Evolutionary conservation across 2,329 filamentous ascomycete species (phyloP), one percentile per base, ranked within the genome.

Genomic region (Phaeosphaeriaceae sp.): DNA sequence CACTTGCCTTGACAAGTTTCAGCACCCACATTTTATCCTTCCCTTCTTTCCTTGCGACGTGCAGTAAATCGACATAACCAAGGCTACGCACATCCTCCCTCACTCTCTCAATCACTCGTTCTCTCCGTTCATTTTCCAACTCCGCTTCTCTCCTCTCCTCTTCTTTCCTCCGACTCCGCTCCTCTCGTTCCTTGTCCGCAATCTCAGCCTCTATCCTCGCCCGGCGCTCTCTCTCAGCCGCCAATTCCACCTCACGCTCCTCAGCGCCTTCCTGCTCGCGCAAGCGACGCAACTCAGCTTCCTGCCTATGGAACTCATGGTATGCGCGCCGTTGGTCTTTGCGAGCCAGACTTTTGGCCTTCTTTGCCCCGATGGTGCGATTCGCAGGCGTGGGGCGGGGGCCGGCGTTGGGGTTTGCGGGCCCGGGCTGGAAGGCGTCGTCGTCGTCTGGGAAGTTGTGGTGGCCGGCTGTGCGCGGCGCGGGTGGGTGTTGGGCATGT

Each of bases 281-380:
- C 1, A 74, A 66, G 0, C 77, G 70, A 16, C 78, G 74, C 16
- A 75, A 68, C 35, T 80, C 78, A 4, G 76, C 77, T 65, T 80
- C 77, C 12, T 75, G 72, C 2, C 77, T 70, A 52, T 76, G 68
- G 56, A 81, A 81, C 55, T 81, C 79, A 59, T 81, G 73, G 60
- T 81, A 81, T 13, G 71, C 71, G 13, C 73, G 60, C 1, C 71
- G 67, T 50, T 75, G 71, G 49, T 81, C 77, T 46, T 70, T 70
- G 15, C 76, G 72, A 0, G 77, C 77, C 6, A 81, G 68, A 2
- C 76, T 76, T 45, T 77, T 78, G 2, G 77, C 77, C 57, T 81
- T 80, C 54, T 81, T 81, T 9, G 77, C 74, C 45, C 78, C 78
- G 17, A 81, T 70, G 13, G 58, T 56, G 50, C 70, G 67, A 46